Evolutionary conservation across 257 asterid species (phyloP).

Genomic region (Lithospermum erythrorhizon): DNA sequence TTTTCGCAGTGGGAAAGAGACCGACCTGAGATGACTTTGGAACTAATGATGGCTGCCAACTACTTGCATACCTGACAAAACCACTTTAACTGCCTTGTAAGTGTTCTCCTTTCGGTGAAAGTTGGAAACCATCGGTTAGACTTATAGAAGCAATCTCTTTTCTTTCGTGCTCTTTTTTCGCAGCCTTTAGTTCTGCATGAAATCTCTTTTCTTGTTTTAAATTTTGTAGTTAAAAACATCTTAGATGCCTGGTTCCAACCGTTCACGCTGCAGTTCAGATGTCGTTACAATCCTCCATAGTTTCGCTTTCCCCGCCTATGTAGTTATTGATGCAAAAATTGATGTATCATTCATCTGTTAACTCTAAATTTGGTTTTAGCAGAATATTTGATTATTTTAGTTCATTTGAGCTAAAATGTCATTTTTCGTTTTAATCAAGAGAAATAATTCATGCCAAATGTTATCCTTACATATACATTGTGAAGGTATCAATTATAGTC

Average conservation of each 20-base stretch:
- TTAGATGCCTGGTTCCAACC: neutral
- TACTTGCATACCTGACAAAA: conserved; percentile 59
- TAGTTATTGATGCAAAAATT: neutral
- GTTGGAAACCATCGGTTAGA: neutral
- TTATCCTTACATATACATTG: too few relatives aligned
- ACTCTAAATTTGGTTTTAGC: neutral
- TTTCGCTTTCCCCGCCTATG: too few relatives aligned
- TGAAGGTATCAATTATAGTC: too few relatives aligned
- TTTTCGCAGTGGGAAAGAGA: conserved; percentile 67
- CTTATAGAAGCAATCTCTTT: too few relatives aligned
- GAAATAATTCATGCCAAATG: too few relatives aligned
- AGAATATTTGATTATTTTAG: too few relatives aligned
- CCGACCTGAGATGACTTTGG: conserved; percentile 86
- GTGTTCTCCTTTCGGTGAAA: conserved; percentile 11
- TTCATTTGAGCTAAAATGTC: too few relatives aligned
- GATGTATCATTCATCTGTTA: neutral
- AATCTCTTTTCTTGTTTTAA: neutral
- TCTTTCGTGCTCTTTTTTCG: too few relatives aligned
- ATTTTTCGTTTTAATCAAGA: too few relatives aligned
- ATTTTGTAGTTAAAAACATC: neutral
- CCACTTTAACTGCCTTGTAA: conserved; percentile 9
- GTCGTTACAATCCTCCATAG: too few relatives aligned
- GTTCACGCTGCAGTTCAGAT: neutral
- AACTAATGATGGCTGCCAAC: conserved; percentile 91
- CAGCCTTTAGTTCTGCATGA: neutral